Evolutionary conservation across 352 stramenopile species (phyloP).

Genomic region (Thraustotheca clavata): DNA sequence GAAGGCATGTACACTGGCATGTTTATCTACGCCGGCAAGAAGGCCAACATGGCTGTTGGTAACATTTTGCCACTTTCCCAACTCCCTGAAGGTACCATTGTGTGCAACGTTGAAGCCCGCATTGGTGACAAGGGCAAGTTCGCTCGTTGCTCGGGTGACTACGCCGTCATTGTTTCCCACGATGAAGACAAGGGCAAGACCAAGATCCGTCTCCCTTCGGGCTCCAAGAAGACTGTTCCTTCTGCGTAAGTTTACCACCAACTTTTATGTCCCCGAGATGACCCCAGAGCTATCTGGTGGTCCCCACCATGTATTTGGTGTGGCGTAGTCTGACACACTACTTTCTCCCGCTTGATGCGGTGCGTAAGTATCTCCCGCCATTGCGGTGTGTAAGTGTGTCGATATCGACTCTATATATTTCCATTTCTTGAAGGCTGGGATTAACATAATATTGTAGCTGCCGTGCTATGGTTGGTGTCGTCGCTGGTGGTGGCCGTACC

Average conservation of each 20-base stretch:
- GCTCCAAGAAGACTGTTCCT: constrained; percentile 95
- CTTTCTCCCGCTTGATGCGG: constrained; percentile 55
- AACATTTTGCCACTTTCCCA: constrained; percentile 95
- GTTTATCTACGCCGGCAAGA: constrained; percentile 98
- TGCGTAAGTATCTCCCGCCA: constrained; percentile 69
- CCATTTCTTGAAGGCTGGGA: background rate
- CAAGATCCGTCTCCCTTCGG: constrained; percentile 92
- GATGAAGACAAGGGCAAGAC: constrained; percentile 98
- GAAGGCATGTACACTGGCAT: constrained; percentile 99
- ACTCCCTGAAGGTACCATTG: constrained; percentile 98
- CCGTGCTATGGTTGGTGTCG: constrained; percentile 95
- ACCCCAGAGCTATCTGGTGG: background rate
- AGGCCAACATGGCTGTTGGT: constrained; percentile 91
- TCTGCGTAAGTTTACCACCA: constrained; percentile 66
- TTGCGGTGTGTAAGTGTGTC: background rate
- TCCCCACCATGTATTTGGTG: background rate
- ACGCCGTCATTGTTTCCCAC: constrained; percentile 98
- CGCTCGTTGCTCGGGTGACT: constrained; percentile 95
- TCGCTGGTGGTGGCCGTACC: constrained; percentile 96
- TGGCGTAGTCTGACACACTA: constrained; percentile 26
- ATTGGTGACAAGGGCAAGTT: constrained; percentile 95
- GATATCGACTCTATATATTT: constrained; percentile 2
- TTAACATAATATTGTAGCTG: constrained; percentile 56
- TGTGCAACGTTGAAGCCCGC: constrained; percentile 97
- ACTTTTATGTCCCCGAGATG: background rate